Evolutionary conservation across 1,284 basidiomycete species (phyloP).

Genomic region (Veloporphyrellus conicus): DNA sequence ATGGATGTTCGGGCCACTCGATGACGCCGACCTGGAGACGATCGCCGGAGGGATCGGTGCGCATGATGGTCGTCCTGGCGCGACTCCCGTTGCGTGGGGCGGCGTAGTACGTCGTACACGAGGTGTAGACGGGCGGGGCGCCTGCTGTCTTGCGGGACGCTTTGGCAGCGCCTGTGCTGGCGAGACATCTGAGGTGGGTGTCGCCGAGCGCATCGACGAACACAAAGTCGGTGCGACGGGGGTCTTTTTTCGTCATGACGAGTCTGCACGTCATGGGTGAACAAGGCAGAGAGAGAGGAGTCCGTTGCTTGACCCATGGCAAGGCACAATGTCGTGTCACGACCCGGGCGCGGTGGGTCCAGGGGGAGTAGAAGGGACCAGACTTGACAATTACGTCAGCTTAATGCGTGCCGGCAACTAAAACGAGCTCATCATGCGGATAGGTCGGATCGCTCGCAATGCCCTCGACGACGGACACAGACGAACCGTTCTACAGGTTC

Average conservation of each 20-base stretch:
- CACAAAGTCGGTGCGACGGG: conserved; percentile 25
- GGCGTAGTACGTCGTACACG: conserved; percentile 16
- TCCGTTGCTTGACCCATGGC: not conserved
- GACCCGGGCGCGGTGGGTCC: not conserved
- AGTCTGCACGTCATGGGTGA: conserved; percentile 24
- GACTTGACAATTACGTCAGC: conserved; percentile 9
- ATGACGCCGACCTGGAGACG: conserved; percentile 29
- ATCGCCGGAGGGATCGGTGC: conserved; percentile 21
- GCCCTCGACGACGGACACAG: not conserved
- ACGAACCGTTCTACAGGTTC: conserved; percentile 23
- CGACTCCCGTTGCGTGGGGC: conserved; percentile 10
- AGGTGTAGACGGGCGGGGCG: conserved; percentile 15
- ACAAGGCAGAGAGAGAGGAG: not conserved
- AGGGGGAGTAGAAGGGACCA: not conserved
- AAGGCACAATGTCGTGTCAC: not conserved
- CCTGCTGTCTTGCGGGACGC: not conserved
- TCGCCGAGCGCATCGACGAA: not conserved
- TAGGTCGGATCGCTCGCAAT: conserved; percentile 1
- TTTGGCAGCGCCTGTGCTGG: not conserved
- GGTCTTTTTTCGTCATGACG: conserved; percentile 25
- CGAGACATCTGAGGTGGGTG: not conserved
- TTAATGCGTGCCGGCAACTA: too few species aligned
- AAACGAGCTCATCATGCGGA: too few species aligned
- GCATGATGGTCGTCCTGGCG: conserved; percentile 26
- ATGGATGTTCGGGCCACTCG: conserved; percentile 24